These are phyloP conservation scores for Stylonectria norvegica DNA, from an alignment of 2,329 filamentous ascomycete species.

Conservation along the genomic window DNA sequence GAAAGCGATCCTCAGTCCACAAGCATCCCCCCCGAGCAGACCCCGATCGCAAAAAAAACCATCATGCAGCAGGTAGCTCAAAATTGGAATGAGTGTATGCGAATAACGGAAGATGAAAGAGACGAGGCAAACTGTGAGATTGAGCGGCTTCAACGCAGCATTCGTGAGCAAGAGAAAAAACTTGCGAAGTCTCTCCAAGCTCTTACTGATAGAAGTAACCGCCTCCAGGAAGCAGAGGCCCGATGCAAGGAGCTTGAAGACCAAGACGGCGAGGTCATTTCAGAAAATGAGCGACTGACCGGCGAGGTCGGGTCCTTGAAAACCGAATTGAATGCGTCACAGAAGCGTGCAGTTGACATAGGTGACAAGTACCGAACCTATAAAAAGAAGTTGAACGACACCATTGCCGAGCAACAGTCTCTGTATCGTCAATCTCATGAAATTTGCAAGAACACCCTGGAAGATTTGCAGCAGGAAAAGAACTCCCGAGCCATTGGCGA, in stretches of 20 bases:
- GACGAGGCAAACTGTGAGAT: constrained; percentile 25
- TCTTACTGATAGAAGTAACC: constrained; percentile 19
- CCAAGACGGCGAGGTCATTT: constrained; percentile 20
- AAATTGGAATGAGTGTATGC: constrained; percentile 35
- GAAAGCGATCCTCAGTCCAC: constrained; percentile 21
- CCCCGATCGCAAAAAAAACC: constrained; percentile 24
- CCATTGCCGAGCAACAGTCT: constrained; percentile 44
- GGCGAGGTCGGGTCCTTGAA: constrained; percentile 28
- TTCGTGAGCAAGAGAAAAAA: constrained; percentile 18
- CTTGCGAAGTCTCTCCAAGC: constrained; percentile 14
- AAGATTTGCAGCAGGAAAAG: constrained; percentile 34
- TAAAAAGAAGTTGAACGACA: constrained; percentile 42
- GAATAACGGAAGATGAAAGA: constrained; percentile 29
- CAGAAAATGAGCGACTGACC: constrained; percentile 25
- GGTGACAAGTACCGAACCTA: constrained; percentile 36
- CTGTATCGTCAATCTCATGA: constrained; percentile 36
- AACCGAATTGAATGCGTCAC: constrained; percentile 22
- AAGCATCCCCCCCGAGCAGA: constrained; percentile 15
- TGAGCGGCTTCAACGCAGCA: constrained; percentile 22
- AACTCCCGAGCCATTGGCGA: constrained; percentile 19
- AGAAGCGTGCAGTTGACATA: constrained; percentile 15
- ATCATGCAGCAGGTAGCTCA: constrained; percentile 33
- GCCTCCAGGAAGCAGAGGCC: constrained; percentile 22
- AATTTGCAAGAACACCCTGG: constrained; percentile 32
- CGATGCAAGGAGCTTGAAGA: constrained; percentile 26